Evolutionary conservation across 2,329 filamentous ascomycete genomes (phyloP), one percentile per base, ranked within the genome.

Genomic region (Penicillium sclerotigenum): DNA sequence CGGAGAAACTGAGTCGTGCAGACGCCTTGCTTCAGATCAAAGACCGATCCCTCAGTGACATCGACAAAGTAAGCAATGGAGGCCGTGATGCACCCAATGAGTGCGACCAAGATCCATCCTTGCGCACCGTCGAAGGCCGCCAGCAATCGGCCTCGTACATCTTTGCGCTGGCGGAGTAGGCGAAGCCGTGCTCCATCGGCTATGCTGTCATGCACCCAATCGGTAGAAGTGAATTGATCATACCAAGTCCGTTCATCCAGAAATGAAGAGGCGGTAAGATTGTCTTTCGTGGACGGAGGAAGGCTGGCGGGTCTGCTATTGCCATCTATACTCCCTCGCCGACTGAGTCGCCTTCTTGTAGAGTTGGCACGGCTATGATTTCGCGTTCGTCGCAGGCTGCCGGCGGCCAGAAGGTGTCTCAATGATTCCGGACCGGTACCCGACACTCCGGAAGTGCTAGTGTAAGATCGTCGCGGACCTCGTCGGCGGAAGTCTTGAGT

Each of bases 181-280:
- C 95, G 94, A 47, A 95, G 86, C 26, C 94, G 89, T 66, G 91
- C 90, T 10, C 92, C 91, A 75, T 97, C 94, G 67, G 91, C 90
- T 64, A 99, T 97, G 72, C 89, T 92, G 74, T 99, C 94, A 71
- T 96, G 93, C 0, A 99, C 92, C 94, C 94, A 99, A 73, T 99
- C 93, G 53, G 91, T 97, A 7, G 90, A 96, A 6, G 91, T 96
- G 69, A 96, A 96, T 75, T 99, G 94, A 78, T 99, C 94, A 75
- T 97, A 97, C 94, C 94, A 97, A 10, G 95, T 89, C 58, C 94
- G 87, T 64, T 97, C 91, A 68, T 97, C 90, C 48, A 87, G 79
- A 65, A 85, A 87, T 10, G 88, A 75, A 5, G 85, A 87, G 33
- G 80, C 77, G 67, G 87, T 89, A 52, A 75, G 52, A 5, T 59